These are phyloP conservation scores for Hypomyces rosellus DNA, from an alignment of 2,329 filamentous ascomycete species.

Conservation along the genomic window DNA sequence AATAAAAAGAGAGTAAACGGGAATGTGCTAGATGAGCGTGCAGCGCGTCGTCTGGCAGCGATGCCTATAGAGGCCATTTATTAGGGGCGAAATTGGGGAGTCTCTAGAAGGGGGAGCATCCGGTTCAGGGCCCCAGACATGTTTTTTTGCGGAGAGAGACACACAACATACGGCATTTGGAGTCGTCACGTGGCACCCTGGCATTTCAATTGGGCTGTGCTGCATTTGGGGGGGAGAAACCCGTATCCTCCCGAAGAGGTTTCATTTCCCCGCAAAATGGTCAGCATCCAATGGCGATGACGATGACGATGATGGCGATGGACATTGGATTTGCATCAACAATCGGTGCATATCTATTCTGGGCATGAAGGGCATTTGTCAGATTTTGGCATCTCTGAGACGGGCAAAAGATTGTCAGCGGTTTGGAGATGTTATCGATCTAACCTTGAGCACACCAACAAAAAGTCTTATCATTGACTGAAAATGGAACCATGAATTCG, in stretches of 20 bases:
- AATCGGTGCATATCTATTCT: too few relatives aligned
- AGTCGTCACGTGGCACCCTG: background rate
- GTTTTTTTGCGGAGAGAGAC: background rate
- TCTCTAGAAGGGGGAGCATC: background rate
- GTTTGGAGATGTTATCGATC: too few relatives aligned
- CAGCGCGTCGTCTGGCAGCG: constrained; percentile 13
- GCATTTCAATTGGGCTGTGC: background rate
- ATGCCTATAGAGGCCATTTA: constrained; percentile 12
- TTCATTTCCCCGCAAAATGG: background rate
- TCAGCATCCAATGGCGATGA: too few relatives aligned
- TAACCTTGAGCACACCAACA: too few relatives aligned
- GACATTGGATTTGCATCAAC: too few relatives aligned
- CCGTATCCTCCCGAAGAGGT: constrained; percentile 7
- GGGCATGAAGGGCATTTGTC: too few relatives aligned
- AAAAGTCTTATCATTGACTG: background rate
- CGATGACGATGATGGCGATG: too few relatives aligned
- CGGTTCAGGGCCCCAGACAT: background rate
- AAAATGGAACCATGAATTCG: background rate
- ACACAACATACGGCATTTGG: background rate
- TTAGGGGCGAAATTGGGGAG: background rate
- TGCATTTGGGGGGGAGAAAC: background rate
- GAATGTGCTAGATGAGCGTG: constrained; percentile 15
- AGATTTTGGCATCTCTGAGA: too few relatives aligned
- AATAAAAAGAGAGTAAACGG: constrained; percentile 11
- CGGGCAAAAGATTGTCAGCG: too few relatives aligned